A percentile compares a stretch with the other conserved stretches of the same genome.
phyloP scores from a whole-genome alignment of 306 rosid genomes.

The Prunus campanulata region DNA sequence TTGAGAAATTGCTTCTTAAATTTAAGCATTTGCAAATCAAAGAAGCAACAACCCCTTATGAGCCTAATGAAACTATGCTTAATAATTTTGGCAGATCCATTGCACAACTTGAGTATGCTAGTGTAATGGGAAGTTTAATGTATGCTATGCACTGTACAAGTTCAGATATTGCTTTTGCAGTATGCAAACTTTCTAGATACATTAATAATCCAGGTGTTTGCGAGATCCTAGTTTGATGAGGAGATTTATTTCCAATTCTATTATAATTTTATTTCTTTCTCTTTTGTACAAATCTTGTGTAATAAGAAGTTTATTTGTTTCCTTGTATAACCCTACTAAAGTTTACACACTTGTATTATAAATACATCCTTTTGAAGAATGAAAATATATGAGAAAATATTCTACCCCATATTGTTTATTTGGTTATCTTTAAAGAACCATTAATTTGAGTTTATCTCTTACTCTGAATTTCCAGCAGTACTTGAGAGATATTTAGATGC shows the following conservation, averaged over 20 bases:
- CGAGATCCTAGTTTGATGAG: too few relatives aligned
- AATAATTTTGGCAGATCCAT: background rate
- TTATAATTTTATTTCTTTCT: too few relatives aligned
- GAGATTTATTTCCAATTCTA: too few relatives aligned
- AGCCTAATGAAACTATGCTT: background rate
- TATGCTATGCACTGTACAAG: background rate
- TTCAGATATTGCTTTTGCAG: background rate
- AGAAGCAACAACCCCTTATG: background rate
- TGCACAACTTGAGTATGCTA: conserved; percentile 9
- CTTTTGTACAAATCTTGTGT: too few relatives aligned
- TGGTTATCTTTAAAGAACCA: background rate
- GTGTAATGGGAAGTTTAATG: background rate
- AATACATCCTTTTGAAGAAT: too few relatives aligned
- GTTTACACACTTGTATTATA: too few relatives aligned
- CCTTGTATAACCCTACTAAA: too few relatives aligned
- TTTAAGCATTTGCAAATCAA: background rate
- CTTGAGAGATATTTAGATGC: too few relatives aligned
- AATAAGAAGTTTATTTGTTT: too few relatives aligned
- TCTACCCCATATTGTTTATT: background rate
- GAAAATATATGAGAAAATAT: too few relatives aligned
- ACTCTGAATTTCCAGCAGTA: too few relatives aligned
- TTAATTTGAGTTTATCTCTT: too few relatives aligned
- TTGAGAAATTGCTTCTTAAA: background rate
- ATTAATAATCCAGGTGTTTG: background rate
- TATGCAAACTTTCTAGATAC: background rate